Evolutionary conservation across 257 asterid species (phyloP).

Genomic region (Rehmannia glutinosa): DNA sequence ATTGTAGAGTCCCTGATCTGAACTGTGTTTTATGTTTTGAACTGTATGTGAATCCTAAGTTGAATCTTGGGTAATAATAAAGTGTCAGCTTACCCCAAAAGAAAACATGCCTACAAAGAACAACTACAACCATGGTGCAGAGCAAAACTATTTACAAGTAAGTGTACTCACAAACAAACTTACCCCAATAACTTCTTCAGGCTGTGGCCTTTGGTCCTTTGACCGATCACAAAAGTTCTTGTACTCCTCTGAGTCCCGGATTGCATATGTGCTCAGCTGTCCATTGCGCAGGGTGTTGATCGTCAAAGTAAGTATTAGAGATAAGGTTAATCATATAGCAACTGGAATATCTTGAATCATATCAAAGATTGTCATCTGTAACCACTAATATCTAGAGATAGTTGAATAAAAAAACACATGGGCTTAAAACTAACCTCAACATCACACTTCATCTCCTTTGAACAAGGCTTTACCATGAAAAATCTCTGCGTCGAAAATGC

Average conservation of each 20-base stretch:
- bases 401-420: background rate
- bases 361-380: background rate
- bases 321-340: background rate
- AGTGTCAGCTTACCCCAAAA: too few relatives aligned
- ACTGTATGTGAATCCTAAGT: background rate
- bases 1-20: too few relatives aligned
- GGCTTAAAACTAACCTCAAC: conserved; percentile 69
- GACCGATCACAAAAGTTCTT: conserved; percentile 93
- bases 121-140: too few relatives aligned
- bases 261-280: conserved; percentile 82
- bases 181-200: conserved; percentile 97
- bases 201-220: conserved; percentile 88
- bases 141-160: background rate
- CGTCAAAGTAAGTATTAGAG: background rate
- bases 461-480: conserved; percentile 93
- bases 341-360: background rate
- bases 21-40: too few relatives aligned
- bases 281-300: conserved; percentile 3
- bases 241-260: conserved; percentile 97
- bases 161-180: conserved; percentile 15
- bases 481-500: conserved; percentile 74
- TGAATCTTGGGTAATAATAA: background rate
- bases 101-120: too few relatives aligned
- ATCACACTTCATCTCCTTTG: conserved; percentile 96
- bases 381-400: background rate